Evolutionary conservation across 305 asterid genomes (phyloP), one percentile per base, ranked within the genome.

Genomic region (Fraxinus velutina): DNA sequence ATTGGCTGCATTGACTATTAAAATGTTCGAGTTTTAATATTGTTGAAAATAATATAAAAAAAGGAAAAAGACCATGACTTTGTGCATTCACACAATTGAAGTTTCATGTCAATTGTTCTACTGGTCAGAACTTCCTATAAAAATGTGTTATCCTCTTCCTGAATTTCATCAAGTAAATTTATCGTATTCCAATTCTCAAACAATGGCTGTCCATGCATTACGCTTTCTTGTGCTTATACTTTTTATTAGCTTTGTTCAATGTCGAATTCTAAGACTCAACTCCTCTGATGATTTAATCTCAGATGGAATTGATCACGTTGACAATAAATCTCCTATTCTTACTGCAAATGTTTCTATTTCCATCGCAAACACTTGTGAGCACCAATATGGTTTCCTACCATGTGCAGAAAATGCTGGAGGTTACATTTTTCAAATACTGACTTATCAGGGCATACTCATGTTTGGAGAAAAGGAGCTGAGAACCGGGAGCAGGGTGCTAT

Each of bases 331-430:
- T 10, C 66, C 62, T 8, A 33, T 78, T 5, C 73, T 36, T 12
- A 34, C 29, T n/a, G 5, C 30, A 6, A 37, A 27, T n/a, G 71
- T 27, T n/a, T 62, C 22, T 22, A 47, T 55, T 12, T 5, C 84
- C 13, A 8, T 76, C 12, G 73, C 75, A 7, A 73, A 75, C 30
- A 39, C 77, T 6, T 92, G 97, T 70, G 36, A 76, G n/a, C 94
- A 89, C 75, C 86, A 83, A 27, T 92, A 92, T 37, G 93, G 93
- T 2, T 88, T 90, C 86, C 84, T 92, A 57, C 94, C 96, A 3
- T 90, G 93, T 73, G 92, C 92, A 15, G 92, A 92, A 74, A 92
- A 90, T 75, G 89, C 81, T 0, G 86, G 83, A 1, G 94, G 97
- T 0, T 91, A 85, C 62, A 33, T 92, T 36, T 92, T 88, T 86